Percentiles rank a stretch among this genome's conserved stretches.
Evolutionary conservation across 805 yeast genomes (phyloP).

Genomic region (Wickerhamiella siamensis): DNA sequence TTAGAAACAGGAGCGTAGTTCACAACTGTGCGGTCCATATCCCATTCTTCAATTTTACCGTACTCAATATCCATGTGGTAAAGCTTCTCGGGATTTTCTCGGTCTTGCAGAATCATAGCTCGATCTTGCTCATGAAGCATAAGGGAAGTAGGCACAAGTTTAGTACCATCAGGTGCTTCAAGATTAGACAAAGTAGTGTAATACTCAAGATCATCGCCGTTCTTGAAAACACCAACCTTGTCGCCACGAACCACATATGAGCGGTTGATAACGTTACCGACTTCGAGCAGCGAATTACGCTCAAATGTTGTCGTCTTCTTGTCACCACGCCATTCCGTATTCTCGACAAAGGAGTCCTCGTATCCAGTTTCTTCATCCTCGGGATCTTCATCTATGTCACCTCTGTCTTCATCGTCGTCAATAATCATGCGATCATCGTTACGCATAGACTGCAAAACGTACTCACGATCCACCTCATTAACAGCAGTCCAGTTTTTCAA

Average conservation of each 20-base stretch:
- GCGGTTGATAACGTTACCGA: conserved; percentile 56
- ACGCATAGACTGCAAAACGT: conserved; percentile 40
- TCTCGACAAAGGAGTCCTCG: conserved; percentile 20
- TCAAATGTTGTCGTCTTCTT: conserved; percentile 22
- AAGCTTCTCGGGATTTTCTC: conserved; percentile 31
- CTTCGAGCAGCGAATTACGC: conserved; percentile 50
- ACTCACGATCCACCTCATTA: conserved; percentile 36
- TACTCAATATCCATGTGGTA: conserved; percentile 66
- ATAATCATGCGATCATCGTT: conserved; percentile 12
- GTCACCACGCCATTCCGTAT: conserved; percentile 2
- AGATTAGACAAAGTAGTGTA: conserved; percentile 55
- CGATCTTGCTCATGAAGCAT: conserved; percentile 70
- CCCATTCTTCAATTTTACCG: conserved; percentile 78
- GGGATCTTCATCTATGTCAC: conserved; percentile 23
- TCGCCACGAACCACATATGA: conserved; percentile 70
- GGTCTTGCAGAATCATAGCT: conserved; percentile 49
- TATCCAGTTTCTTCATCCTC: conserved; percentile 25
- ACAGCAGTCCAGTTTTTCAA: conserved; percentile 34
- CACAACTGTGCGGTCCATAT: conserved; percentile 26
- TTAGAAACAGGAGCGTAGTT: conserved; percentile 58
- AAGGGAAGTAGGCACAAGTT: conserved; percentile 43
- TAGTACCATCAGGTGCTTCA: conserved; percentile 35
- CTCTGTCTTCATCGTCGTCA: conserved; percentile 24
- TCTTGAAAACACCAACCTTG: conserved; percentile 65
- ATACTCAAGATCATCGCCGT: conserved; percentile 40